These are phyloP conservation scores for Talaromyces sp. DNA, from an alignment of 2,329 filamentous ascomycete species.

Conservation along the genomic window DNA sequence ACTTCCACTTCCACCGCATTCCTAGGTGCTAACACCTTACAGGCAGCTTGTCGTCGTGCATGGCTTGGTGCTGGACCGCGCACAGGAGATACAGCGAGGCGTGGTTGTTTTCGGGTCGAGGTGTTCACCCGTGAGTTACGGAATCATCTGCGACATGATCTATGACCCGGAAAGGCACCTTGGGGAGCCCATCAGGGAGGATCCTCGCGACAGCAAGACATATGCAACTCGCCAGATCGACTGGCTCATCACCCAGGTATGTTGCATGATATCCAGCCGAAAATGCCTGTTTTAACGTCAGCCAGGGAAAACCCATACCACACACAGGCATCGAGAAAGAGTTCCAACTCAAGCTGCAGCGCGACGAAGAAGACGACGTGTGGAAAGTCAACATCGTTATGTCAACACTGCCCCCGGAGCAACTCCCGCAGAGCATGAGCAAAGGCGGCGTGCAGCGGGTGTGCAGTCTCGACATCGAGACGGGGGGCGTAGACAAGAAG, in stretches of 20 bases:
- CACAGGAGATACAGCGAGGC: conserved; percentile 23
- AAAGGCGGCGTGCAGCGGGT: conserved; percentile 20
- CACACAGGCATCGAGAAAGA: conserved; percentile 19
- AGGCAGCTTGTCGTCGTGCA: conserved; percentile 29
- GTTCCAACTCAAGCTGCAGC: conserved; percentile 22
- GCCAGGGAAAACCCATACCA: conserved; percentile 18
- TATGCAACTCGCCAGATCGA: conserved; percentile 30
- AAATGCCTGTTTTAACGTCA: background rate
- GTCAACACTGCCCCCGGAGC: conserved; percentile 17
- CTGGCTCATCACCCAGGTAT: conserved; percentile 30
- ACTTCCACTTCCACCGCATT: background rate
- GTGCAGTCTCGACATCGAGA: conserved; percentile 25
- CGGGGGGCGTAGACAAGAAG: conserved; percentile 24
- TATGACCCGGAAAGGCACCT: conserved; percentile 26
- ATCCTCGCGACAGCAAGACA: conserved; percentile 26
- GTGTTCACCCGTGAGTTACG: conserved; percentile 31
- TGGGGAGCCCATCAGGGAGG: conserved; percentile 20
- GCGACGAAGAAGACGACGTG: conserved; percentile 13
- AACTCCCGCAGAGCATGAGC: conserved; percentile 20
- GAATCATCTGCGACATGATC: conserved; percentile 26
- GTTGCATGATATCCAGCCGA: background rate
- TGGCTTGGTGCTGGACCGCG: conserved; percentile 28
- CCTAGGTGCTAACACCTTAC: background rate
- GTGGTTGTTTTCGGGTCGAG: conserved; percentile 24
- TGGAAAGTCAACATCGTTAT: conserved; percentile 30